Percentiles rank a stretch among this genome's conserved stretches.
Conservation (phyloP, 2,329 filamentous ascomycete genomes). For the Ophiostoma populinum region DNA sequence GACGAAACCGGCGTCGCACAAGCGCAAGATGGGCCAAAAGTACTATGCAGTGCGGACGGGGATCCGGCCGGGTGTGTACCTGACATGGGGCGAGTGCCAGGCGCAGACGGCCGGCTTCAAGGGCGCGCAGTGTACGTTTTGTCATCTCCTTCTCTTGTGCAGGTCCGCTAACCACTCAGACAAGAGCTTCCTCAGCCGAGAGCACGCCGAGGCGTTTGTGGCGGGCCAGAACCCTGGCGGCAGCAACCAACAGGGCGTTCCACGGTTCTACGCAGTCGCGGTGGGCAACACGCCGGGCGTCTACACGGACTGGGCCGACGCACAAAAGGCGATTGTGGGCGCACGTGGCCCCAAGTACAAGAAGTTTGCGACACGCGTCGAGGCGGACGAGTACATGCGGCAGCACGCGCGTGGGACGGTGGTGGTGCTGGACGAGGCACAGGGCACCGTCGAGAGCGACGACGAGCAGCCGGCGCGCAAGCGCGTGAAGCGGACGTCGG, state of each 20-base stretch:
- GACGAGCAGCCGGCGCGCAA: too few species aligned
- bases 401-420: constrained; percentile 25
- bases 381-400: constrained; percentile 63
- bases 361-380: constrained; percentile 47
- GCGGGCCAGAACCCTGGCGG: constrained; percentile 36
- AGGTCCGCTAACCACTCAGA: constrained; percentile 28
- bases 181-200: constrained; percentile 57
- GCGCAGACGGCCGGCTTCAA: constrained; percentile 41
- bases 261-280: constrained; percentile 42
- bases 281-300: constrained; percentile 40
- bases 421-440: constrained; percentile 6
- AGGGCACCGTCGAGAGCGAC: constrained; percentile 8
- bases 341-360: constrained; percentile 54
- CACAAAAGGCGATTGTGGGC: constrained; percentile 55
- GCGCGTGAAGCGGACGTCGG: too few species aligned
- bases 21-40: constrained; percentile 36
- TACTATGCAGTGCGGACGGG: constrained; percentile 47
- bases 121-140: constrained; percentile 47
- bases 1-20: constrained; percentile 20
- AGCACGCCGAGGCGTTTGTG: constrained; percentile 67
- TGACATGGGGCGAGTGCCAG: constrained; percentile 43
- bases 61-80: constrained; percentile 41
- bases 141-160: constrained; percentile 12
- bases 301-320: constrained; percentile 49
- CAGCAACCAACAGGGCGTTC: constrained; percentile 22